These are phyloP conservation scores for Aspergillus quadrilineatus DNA, from an alignment of 2,329 filamentous ascomycete genomes.

Conservation along the genomic window DNA sequence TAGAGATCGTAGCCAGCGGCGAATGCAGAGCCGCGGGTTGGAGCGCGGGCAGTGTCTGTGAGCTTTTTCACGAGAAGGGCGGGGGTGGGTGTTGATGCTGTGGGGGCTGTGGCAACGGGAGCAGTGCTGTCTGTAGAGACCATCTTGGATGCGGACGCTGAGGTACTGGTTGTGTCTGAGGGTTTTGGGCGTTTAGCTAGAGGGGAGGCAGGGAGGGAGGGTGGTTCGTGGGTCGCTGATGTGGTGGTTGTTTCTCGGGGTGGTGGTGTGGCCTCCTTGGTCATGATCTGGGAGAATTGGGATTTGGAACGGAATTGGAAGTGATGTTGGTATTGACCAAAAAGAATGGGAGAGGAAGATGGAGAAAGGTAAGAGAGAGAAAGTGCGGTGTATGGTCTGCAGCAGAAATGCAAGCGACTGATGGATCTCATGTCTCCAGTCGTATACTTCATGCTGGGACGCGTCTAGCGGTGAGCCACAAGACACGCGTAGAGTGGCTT, in stretches of 20 bases:
- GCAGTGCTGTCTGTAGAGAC: slow-evolving; percentile 26
- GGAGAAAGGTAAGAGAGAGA: not conserved
- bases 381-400: slow-evolving; percentile 21
- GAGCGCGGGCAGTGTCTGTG: slow-evolving; percentile 71
- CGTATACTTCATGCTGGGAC: slow-evolving; percentile 6
- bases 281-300: slow-evolving; percentile 35
- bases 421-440: not conserved
- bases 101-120: slow-evolving; percentile 37
- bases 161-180: slow-evolving; percentile 31
- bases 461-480: slow-evolving; percentile 26
- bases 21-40: slow-evolving; percentile 83
- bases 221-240: slow-evolving; percentile 44
- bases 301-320: not conserved
- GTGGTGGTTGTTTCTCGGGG: slow-evolving; percentile 24
- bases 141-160: slow-evolving; percentile 31
- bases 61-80: slow-evolving; percentile 85
- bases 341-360: not conserved
- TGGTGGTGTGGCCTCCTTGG: slow-evolving; percentile 44
- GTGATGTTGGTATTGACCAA: too few species aligned
- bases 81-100: slow-evolving; percentile 46
- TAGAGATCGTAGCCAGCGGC: slow-evolving; percentile 96
- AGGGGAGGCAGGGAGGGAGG: slow-evolving; percentile 68
- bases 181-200: slow-evolving; percentile 79
- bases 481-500: slow-evolving; percentile 23
- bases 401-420: slow-evolving; percentile 2